Evolutionary conservation across 768 basidiomycete genomes (phyloP), one percentile per base, ranked within the genome.

Genomic region (Lactifluus pinguis): DNA sequence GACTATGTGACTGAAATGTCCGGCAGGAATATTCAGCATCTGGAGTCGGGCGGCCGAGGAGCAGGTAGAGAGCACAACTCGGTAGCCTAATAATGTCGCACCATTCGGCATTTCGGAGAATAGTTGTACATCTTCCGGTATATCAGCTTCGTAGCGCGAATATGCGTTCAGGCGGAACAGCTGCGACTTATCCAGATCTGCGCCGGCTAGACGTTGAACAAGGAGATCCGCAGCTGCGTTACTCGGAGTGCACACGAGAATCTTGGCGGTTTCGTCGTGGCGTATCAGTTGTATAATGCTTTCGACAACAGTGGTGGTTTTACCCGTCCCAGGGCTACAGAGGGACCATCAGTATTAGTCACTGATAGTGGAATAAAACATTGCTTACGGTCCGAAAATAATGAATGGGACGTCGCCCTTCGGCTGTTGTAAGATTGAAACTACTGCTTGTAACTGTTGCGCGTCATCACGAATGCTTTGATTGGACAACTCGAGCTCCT

Each of bases 1-100:
- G 64, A 86, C 81, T 17, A 86, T 80, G 62, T 85, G 81, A 0
- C 70, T 78, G 64, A 80, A 86, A 67, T 83, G 81, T 0, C 84
- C 84, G 14, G 76, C 70, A 34, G 70, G 68, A 25, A 84, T 42
- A 0, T 83, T 83, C 9, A 83, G 64, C 5, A 74, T 74, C 30
- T 77, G 75, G 4, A 79, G 76, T 1, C 81, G 72, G 5, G 75
- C 75, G 0, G 76, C 84, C 0, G 82, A 79, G 10, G 82, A 63
- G 68, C 84, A 85, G 0, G 84, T 86, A 4, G 80, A 72, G 0
- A 85, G 78, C 21, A 86, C 73, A 9, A 84, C 80, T 3, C 78
- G 76, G 67, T 73, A 84, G 36, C 69, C 72, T n/a, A 58, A 53
- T 21, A 86, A 63, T 1, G 67, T 74, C 72, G 1, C 58, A 5